Base-by-base conservation (phyloP, 345 rosid species). In the Arabis hirsuta region DNA sequence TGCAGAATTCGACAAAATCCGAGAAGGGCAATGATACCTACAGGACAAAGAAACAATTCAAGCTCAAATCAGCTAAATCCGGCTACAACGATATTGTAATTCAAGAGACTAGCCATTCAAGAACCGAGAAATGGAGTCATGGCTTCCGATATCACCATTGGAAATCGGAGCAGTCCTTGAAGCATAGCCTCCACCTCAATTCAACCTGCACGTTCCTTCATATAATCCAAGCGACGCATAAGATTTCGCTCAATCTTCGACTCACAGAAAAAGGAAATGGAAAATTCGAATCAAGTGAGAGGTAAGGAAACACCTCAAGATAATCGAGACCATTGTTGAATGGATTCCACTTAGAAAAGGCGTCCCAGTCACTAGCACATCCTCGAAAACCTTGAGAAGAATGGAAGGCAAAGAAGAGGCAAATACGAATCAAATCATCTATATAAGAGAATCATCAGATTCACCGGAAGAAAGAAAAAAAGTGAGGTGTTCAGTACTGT, bases 121-220 rank as follows among this genome's bases (percentile, higher is more conserved):
- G 16, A 16, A 16, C 16, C 4, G 6, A 59, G 13, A n/a, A 62
- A 55, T 41, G 12, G 55, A 67, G 20, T 79, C 95, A 53, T 95
- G 99, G 81, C 89, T 84, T 85, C 99, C 82, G 51, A 91, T 81
- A 75, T 88, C 96, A 67, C 93, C 96, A 55, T 84, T 87, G 66
- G 88, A 89, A 16, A 89, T 81, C 0, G 93, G 90, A 4, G 92
- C 97, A 2, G 84, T 70, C 79, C 79, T 80, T 19, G 96, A 84
- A 85, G 78, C 96, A 94, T 89, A 32, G 88, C 96, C 77, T 91
- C 96, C 59, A 90, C 93, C 1, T 56, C 75, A 27, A 83, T 79
- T 4, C 87, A 80, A 38, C 99, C 96, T 14, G 77, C 82, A 65
- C 70, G 83, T 69, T 80, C 96, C 97, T 91, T 71, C 47, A 77